These are phyloP conservation scores for Pseudomassariella vexata DNA, from an alignment of 2,329 filamentous ascomycete genomes.

Conservation along the genomic window DNA sequence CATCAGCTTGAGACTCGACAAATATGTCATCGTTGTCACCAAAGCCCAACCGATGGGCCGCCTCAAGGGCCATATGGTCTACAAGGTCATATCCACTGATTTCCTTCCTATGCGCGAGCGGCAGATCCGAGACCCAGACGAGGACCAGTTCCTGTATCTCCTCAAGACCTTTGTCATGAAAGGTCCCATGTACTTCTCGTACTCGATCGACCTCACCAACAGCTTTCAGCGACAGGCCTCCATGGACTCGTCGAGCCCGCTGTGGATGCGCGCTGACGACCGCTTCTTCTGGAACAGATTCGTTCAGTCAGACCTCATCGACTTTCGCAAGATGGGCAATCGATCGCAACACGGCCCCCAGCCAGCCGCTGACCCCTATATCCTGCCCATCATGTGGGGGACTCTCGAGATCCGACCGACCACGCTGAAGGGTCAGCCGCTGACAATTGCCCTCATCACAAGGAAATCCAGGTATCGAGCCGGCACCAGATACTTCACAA, in stretches of 20 bases:
- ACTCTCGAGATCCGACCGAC: constrained; percentile 90
- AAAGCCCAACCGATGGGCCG: constrained; percentile 88
- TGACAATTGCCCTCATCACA: constrained; percentile 85
- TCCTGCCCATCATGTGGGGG: constrained; percentile 91
- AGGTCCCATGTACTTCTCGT: constrained; percentile 96
- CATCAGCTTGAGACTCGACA: constrained; percentile 88
- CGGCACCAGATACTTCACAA: constrained; percentile 90
- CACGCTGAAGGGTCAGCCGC: constrained; percentile 72
- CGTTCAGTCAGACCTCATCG: constrained; percentile 83
- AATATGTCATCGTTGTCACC: constrained; percentile 94
- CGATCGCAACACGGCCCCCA: constrained; percentile 65
- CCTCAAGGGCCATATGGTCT: constrained; percentile 92
- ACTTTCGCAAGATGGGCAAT: constrained; percentile 66
- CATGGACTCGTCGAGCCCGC: constrained; percentile 61
- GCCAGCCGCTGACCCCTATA: constrained; percentile 78
- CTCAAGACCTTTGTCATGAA: constrained; percentile 77
- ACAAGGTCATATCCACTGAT: constrained; percentile 86
- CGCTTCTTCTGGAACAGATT: constrained; percentile 99
- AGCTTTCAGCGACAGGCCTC: constrained; percentile 91
- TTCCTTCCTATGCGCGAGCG: constrained; percentile 91
- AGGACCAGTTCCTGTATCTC: constrained; percentile 82
- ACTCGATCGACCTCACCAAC: constrained; percentile 94
- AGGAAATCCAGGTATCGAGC: constrained; percentile 81
- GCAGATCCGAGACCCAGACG: constrained; percentile 84
- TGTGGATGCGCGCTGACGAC: constrained; percentile 92